Conservation (phyloP, 768 basidiomycete genomes). For the Leccinellum luteum region DNA sequence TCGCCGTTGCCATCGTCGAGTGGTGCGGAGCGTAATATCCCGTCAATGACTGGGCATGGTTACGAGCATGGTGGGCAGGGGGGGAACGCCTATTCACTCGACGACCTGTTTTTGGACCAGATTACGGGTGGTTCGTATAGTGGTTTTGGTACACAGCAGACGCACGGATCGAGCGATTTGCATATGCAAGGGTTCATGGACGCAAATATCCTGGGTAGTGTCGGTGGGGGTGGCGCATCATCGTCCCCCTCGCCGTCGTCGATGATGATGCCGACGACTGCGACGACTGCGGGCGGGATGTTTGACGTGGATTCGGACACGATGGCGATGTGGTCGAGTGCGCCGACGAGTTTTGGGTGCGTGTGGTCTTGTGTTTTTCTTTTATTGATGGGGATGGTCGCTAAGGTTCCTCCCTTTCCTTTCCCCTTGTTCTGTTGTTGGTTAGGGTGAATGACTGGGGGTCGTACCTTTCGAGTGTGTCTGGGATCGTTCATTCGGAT, state of each 20-base stretch:
- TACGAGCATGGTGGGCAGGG: conserved; percentile 1
- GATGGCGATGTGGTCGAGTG: conserved; percentile 61
- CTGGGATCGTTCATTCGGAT: conserved; percentile 23
- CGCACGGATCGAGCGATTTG: conserved; percentile 4
- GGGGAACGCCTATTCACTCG: conserved; percentile 14
- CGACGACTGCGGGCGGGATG: not conserved
- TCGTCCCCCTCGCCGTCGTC: not conserved
- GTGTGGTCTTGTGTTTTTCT: conserved; percentile 27
- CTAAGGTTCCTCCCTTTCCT: not conserved
- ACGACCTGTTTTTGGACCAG: conserved; percentile 23
- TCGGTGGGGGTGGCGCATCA: not conserved
- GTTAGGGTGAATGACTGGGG: conserved; percentile 42
- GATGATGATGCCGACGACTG: not conserved
- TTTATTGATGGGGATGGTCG: not conserved
- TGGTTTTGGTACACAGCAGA: not conserved
- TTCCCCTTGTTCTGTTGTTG: not conserved
- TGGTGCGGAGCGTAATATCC: not conserved
- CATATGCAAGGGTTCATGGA: conserved; percentile 17
- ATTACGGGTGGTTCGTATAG: conserved; percentile 11
- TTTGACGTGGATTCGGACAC: conserved; percentile 44
- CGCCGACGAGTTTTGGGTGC: conserved; percentile 60
- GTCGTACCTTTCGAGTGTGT: conserved; percentile 33
- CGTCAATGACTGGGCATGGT: not conserved
- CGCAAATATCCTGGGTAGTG: not conserved
- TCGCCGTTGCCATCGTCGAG: not conserved